phyloP scores from a whole-genome alignment of 257 asterid species.

The Gentiana macrophylla region DNA sequence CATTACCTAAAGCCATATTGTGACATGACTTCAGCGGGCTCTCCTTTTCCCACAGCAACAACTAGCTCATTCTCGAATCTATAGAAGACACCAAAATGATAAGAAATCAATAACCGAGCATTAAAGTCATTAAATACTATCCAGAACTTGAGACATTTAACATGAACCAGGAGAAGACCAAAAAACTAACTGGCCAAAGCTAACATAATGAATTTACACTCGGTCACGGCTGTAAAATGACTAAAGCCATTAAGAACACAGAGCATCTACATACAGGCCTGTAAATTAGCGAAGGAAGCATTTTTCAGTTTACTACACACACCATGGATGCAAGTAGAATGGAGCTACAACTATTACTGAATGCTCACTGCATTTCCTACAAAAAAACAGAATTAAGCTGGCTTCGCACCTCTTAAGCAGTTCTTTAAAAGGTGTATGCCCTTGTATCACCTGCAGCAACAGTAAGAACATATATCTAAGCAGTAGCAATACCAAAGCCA shows the following conservation, averaged over 20 bases:
- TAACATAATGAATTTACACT: no score
- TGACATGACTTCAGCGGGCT: conserved; percentile 76
- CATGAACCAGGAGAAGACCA: no score
- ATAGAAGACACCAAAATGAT: conserved; percentile 8
- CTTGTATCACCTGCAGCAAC: conserved; percentile 77
- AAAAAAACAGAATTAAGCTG: conserved; percentile 1
- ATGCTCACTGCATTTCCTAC: conserved; percentile 10
- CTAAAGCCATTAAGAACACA: no score
- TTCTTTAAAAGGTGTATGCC: conserved; percentile 81
- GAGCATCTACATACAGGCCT: not conserved
- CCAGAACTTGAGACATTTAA: no score
- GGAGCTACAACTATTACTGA: not conserved
- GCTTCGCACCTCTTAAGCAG: conserved; percentile 45
- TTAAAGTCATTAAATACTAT: no score
- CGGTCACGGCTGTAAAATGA: no score
- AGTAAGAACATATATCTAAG: conserved; percentile 11
- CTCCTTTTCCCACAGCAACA: conserved; percentile 87
- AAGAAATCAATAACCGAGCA: not conserved
- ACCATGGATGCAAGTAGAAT: not conserved
- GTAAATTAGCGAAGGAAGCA: not conserved
- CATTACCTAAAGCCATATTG: conserved; percentile 85
- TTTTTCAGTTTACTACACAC: not conserved
- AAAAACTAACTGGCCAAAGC: no score
- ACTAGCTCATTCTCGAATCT: conserved; percentile 63
- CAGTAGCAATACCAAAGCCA: not conserved